Base-by-base conservation (phyloP, 257 asterid species). In the Solanum chiquidenum region DNA sequence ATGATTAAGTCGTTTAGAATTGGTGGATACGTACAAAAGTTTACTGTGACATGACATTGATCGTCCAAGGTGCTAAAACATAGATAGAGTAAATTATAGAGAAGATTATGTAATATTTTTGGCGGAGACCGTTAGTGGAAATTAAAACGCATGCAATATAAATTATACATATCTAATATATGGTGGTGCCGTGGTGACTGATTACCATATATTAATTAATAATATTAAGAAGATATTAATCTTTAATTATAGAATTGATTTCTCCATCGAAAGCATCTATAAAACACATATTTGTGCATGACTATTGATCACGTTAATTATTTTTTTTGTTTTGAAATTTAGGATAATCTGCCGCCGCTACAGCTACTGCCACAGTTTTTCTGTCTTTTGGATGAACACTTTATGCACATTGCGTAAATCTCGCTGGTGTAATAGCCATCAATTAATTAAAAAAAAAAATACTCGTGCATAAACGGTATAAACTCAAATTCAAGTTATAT, bases 311-410 rank as follows among this genome's bases (percentile, higher is more conserved):
- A 55, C 11, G 25, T 55, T 1, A 55, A 55, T 55, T 55, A 2
- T 55, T 2, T 55, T 58, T 1, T 29, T 29, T 29, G 29, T 29
- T 58, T 58, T 49, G 1, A 3, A 20, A 20, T 1, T 20, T 2
- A 58, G 11, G 5, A 58, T 58, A 58, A 58, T 58, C 1, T 58
- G 2, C 5, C 0, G 0, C 1, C 2, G 12, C 1, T 58, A 20
- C 0, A 20, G 0, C 6, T 58, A 20, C 0, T 58, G 0, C 0
- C 11, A 55, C 0, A 3, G 7, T 20, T 20, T 58, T 20, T 58
- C 0, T 3, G 0, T 58, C 66, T 7, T 7, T 8, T 18, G 2
- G 1, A 58, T 58, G 1, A 58, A 0, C 25, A 58, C 25, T 58
- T 10, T 33, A 3, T 33, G 34, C 34, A 33, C 4, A 33, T 3